Conservation (phyloP, 2,329 filamentous ascomycete species). For the Alternaria incomplexa region DNA sequence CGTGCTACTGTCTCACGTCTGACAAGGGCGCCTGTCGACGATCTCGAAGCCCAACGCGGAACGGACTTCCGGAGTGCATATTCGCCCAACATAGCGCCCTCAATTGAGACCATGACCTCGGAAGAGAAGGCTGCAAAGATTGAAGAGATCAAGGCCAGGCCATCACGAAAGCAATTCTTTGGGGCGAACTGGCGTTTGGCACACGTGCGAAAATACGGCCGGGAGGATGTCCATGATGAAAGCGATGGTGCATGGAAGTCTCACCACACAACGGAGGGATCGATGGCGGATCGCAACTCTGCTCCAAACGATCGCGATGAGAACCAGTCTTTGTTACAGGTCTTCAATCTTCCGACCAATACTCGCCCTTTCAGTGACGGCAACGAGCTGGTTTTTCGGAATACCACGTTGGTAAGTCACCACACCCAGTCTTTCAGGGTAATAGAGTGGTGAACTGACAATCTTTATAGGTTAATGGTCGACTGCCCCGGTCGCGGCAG, state of each 20-base stretch:
- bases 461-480: slow-evolving; percentile 26
- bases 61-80: slow-evolving; percentile 15
- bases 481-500: slow-evolving; percentile 25
- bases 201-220: slow-evolving; percentile 16
- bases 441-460: slow-evolving; percentile 2
- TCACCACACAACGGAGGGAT: not conserved
- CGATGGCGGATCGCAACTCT: not conserved
- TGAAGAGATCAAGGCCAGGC: slow-evolving; percentile 36
- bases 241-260: slow-evolving; percentile 19
- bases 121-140: slow-evolving; percentile 29
- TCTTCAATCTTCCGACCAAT: slow-evolving; percentile 31
- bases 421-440: not conserved
- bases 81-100: slow-evolving; percentile 1
- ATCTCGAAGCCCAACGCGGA: not conserved
- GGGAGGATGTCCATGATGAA: slow-evolving; percentile 26
- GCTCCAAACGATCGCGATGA: not conserved
- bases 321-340: slow-evolving; percentile 12
- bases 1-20: not conserved
- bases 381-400: slow-evolving; percentile 36
- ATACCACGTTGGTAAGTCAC: slow-evolving; percentile 29
- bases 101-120: slow-evolving; percentile 25
- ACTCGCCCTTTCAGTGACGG: slow-evolving; percentile 35
- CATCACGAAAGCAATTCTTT: slow-evolving; percentile 44
- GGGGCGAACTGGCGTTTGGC: slow-evolving; percentile 23
- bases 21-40: not conserved